phyloP scores from a whole-genome alignment of 2,329 filamentous ascomycete species.

The Huntiella decipiens region DNA sequence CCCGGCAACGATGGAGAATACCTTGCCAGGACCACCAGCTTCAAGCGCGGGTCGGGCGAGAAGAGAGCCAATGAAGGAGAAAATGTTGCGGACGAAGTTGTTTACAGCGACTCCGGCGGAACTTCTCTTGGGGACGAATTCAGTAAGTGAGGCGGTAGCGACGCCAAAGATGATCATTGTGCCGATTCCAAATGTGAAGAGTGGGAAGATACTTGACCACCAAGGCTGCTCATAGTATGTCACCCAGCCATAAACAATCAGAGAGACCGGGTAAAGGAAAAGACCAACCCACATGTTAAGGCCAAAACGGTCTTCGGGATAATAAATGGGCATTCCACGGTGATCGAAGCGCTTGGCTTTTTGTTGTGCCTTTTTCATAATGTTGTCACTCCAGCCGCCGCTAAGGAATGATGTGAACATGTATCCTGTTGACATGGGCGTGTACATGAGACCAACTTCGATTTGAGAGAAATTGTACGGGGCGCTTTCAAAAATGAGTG shows the following conservation, averaged over 20 bases:
- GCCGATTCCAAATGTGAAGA: conserved; percentile 57
- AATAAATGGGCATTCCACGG: conserved; percentile 44
- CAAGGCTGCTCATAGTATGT: conserved; percentile 45
- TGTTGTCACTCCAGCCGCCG: conserved; percentile 59
- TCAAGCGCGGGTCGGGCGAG: conserved; percentile 52
- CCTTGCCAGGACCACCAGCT: conserved; percentile 56
- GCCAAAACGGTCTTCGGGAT: conserved; percentile 64
- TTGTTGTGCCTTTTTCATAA: conserved; percentile 61
- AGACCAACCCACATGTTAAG: conserved; percentile 67
- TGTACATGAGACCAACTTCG: conserved; percentile 56
- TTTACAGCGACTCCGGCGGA: conserved; percentile 61
- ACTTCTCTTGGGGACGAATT: conserved; percentile 56
- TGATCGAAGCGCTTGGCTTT: conserved; percentile 50
- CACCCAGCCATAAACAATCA: conserved; percentile 66
- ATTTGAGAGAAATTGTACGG: conserved; percentile 53
- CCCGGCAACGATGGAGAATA: conserved; percentile 41
- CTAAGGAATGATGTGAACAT: conserved; percentile 48
- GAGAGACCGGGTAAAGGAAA: conserved; percentile 46
- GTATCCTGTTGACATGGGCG: conserved; percentile 60
- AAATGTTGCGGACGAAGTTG: conserved; percentile 64
- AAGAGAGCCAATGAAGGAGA: conserved; percentile 51
- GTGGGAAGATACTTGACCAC: conserved; percentile 42
- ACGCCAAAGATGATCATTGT: conserved; percentile 66
- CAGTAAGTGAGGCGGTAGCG: conserved; percentile 66
- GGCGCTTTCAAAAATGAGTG: conserved; percentile 43